Conservation (phyloP, 805 yeast genomes). For the Wickerhamiella allomyrinae region DNA sequence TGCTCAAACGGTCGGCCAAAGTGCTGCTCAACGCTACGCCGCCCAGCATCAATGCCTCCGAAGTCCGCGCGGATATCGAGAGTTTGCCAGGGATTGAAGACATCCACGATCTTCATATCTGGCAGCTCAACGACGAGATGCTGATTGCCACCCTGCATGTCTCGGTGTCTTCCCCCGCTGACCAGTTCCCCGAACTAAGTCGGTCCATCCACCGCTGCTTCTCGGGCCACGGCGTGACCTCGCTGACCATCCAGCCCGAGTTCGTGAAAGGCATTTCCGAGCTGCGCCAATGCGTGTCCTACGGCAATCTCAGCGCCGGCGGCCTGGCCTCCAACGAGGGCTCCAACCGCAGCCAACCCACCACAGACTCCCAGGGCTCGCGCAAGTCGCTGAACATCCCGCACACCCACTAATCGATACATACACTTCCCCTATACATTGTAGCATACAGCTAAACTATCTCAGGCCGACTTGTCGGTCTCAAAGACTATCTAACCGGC, state of each 20-base stretch:
- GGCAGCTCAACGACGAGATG: constrained; percentile 85
- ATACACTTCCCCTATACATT: no score
- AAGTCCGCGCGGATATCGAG: constrained; percentile 53
- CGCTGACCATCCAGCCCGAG: constrained; percentile 95
- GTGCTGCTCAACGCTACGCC: constrained; percentile 91
- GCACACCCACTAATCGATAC: no score
- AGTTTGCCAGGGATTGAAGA: constrained; percentile 61
- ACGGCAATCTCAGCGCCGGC: constrained; percentile 10
- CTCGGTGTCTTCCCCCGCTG: constrained; percentile 51
- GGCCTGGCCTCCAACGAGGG: constrained; percentile 2
- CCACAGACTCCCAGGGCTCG: no score
- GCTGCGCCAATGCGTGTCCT: constrained; percentile 8
- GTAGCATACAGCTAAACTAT: no score
- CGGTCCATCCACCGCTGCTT: constrained; percentile 61
- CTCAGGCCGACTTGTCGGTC: no score
- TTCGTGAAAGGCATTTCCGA: constrained; percentile 29
- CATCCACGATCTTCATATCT: constrained; percentile 89
- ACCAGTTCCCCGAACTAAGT: constrained; percentile 55
- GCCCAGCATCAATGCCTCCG: constrained; percentile 59
- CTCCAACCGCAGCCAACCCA: neutral
- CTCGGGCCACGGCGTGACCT: constrained; percentile 75
- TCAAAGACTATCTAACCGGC: no score
- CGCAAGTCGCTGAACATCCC: no score
- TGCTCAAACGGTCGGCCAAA: constrained; percentile 73
- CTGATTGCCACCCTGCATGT: constrained; percentile 83